Evolutionary conservation across 1,284 basidiomycete species (phyloP).

Genomic region (Puccinia hordei): DNA sequence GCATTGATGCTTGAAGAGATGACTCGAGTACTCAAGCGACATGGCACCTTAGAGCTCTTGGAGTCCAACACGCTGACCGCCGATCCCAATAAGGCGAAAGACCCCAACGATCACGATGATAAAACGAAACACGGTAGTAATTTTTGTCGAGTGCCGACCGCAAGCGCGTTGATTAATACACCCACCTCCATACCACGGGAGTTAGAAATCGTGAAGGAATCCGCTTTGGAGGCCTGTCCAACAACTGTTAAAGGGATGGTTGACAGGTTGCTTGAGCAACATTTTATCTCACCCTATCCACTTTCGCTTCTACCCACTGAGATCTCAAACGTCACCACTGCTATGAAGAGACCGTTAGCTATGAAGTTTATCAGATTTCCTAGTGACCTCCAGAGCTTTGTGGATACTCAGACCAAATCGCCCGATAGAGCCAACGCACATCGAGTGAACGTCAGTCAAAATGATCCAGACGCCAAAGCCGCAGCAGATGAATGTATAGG

Average conservation of each 20-base stretch:
- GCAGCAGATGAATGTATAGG: conserved; percentile 9
- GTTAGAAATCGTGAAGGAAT: neutral
- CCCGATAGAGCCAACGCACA: neutral
- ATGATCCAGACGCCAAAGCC: neutral
- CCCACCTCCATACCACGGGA: neutral
- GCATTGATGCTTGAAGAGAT: conserved; percentile 10
- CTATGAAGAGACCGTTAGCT: neutral
- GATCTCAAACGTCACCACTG: conserved; percentile 11
- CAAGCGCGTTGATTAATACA: neutral
- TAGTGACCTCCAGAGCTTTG: conserved; percentile 14
- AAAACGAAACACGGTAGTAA: neutral
- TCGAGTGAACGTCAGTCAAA: neutral
- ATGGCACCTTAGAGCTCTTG: conserved; percentile 21
- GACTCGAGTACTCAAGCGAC: conserved; percentile 19
- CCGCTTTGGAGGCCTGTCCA: neutral
- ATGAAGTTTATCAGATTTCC: conserved; percentile 12
- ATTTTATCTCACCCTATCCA: conserved; percentile 31
- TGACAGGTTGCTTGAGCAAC: conserved; percentile 10
- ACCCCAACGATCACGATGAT: neutral
- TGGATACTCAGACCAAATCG: conserved; percentile 16
- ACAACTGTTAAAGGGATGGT: conserved; percentile 28
- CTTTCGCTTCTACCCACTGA: conserved; percentile 33
- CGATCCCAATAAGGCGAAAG: conserved; percentile 9
- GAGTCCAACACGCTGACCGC: conserved; percentile 2
- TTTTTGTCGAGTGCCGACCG: neutral